Conservation (phyloP, 78 protist species). For the Dictyostelium intermedium region DNA sequence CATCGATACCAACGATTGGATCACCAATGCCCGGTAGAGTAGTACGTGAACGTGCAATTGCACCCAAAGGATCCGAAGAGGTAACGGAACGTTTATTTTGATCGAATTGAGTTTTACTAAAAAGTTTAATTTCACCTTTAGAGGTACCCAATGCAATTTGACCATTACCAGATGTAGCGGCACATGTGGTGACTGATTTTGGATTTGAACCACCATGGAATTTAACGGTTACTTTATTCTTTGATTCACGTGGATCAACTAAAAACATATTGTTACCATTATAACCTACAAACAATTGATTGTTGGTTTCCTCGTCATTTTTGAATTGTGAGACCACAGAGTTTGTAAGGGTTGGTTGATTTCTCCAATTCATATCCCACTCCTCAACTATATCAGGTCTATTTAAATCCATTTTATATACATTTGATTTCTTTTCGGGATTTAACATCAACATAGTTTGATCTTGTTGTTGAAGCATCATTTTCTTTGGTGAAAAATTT, state of each 20-base stretch:
- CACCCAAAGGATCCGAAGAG: conserved; percentile 18
- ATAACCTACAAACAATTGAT: conserved; percentile 58
- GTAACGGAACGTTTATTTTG: neutral
- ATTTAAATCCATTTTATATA: conserved; percentile 78
- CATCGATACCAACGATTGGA: conserved; percentile 76
- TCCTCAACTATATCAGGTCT: conserved; percentile 74
- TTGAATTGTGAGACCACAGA: conserved; percentile 48
- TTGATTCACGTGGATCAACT: conserved; percentile 76
- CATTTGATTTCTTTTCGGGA: neutral
- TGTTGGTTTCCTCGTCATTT: conserved; percentile 39
- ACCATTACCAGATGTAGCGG: conserved; percentile 72
- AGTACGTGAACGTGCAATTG: conserved; percentile 63
- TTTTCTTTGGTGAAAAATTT: conserved; percentile 74
- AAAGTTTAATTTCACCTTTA: conserved; percentile 81
- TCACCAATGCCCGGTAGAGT: conserved; percentile 86
- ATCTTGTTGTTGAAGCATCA: conserved; percentile 83
- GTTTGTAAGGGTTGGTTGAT: neutral
- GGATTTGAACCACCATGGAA: conserved; percentile 57
- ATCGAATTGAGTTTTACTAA: conserved; percentile 35
- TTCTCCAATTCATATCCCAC: conserved; percentile 72
- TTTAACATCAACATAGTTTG: conserved; percentile 40
- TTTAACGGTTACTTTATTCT: conserved; percentile 33
- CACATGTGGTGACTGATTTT: conserved; percentile 37
- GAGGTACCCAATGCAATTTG: conserved; percentile 76
- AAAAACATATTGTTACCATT: conserved; percentile 49